Evolutionary conservation across 2,329 filamentous ascomycete genomes (phyloP), one percentile per base, ranked within the genome.

Genomic region (Neoscytalidium dimidiatum): DNA sequence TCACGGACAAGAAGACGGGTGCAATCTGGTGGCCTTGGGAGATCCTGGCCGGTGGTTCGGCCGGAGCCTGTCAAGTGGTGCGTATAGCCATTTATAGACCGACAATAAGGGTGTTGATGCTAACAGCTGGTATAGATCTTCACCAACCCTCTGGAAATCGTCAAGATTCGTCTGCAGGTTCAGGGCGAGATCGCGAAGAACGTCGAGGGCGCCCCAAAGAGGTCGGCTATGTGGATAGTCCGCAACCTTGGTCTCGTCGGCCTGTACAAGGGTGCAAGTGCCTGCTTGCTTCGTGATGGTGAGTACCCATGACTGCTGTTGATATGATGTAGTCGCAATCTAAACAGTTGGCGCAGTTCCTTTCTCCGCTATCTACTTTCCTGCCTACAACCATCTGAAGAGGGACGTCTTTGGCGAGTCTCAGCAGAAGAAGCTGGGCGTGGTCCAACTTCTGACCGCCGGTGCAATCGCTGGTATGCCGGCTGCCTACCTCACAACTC

Each of bases 301-400:
- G 66, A 71, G 71, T 46, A 5, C 43, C 23, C 31, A 11, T 4
- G n/a, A 8, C 13, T 4, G 3, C 19, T 19, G 7, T n/a, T 28
- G n/a, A 13, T 33, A 17, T 26, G 11, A 17, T 19, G 19, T 13
- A 28, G 26, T n/a, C 19, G 13, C 35, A 29, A 60, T 44, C 51
- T 67, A 52, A 56, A 35, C 48, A 53, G 29, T 29, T 17, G 14
- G 23, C 14, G 4, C 62, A 79, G 92, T 98, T 44, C 95, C 95
- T 49, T 99, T 99, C 83, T 98, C 94, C 21, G 93, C 92, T 72
- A 99, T 99, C 75, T 99, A 99, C 84, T 99, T 99, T 88, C 94
- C 95, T 2, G 90, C 93, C 23, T 99, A 99, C 83, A 91, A 87
- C 77, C 95, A 99, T 77, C 81, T 99, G 72, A 99, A 99, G 85